Evolutionary conservation across 2,329 filamentous ascomycete species (phyloP), one percentile per base, ranked within the genome.

Genomic region (Penicillium sp.): DNA sequence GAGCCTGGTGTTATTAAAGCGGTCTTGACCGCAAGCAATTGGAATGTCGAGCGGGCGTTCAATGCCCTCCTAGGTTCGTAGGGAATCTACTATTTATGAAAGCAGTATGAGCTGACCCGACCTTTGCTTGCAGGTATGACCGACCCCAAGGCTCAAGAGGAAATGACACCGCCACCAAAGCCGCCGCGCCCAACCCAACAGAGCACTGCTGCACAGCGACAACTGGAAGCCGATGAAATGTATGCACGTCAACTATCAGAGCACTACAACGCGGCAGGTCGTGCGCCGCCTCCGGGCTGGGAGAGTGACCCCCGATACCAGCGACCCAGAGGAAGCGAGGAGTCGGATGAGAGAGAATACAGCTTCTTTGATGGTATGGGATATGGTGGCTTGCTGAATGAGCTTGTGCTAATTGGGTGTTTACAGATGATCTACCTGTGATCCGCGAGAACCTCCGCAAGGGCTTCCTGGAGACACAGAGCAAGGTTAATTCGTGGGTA

Each of bases 361-460:
- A 97, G 86, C 78, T 99, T 99, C 75, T 85, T 97, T 66, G 94
- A 99, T 67, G 84, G 82, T 86, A 76, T 53, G 64, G 33, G 11
- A 13, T 48, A 25, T 50, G 27, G 27, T 34, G 33, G n/a, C 31
- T 34, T 11, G 33, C 23, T 29, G 43, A 38, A 27, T 56, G 31
- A 23, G 52, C 25, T 47, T 9, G 19, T 53, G 55, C 59, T 68
- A 36, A 64, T 60, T 56, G 51, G 25, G 21, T 40, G 43, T 45
- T 43, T 44, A 40, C 63, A 86, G 94, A 99, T 68, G 94, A 99
- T 65, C 84, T 99, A 15, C 93, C 94, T 1, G 87, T 93, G 49
- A 97, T 99, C 70, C 88, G 87, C 64, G 91, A 96, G 72, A 97
- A 95, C 69, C 84, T 99, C 65, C 89, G 88, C 71, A 95, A 97